These are phyloP conservation scores for Solanum appendiculatum DNA, from an alignment of 257 asterid species.

Conservation along the genomic window DNA sequence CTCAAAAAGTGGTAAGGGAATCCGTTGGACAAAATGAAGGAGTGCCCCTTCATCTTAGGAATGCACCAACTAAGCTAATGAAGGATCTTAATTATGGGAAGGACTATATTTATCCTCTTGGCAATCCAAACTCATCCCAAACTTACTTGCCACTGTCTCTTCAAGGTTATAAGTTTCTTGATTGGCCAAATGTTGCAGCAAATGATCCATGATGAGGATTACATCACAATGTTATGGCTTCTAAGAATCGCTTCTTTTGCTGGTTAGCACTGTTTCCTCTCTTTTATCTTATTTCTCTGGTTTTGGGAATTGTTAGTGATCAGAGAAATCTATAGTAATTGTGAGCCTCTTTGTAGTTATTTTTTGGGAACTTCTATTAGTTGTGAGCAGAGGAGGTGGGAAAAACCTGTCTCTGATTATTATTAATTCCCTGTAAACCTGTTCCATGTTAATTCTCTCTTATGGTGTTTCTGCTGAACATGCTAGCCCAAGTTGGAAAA, in stretches of 20 bases:
- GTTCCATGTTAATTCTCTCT: constrained; percentile 17
- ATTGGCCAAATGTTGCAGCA: constrained; percentile 35
- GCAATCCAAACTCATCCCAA: constrained; percentile 36
- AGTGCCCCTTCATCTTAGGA: constrained; percentile 79
- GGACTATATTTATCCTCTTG: constrained; percentile 71
- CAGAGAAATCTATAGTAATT: neutral
- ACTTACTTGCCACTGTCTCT: constrained; percentile 61
- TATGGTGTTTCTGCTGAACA: constrained; percentile 23
- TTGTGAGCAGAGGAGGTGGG: neutral
- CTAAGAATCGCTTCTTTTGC: neutral
- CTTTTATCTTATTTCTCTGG: neutral
- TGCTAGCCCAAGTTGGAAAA: constrained; percentile 18
- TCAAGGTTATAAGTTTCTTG: constrained; percentile 51
- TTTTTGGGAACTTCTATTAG: neutral
- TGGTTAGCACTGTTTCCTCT: neutral
- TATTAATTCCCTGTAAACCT: constrained; percentile 10
- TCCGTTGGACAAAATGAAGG: constrained; percentile 74
- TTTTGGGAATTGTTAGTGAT: neutral
- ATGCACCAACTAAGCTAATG: constrained; percentile 91
- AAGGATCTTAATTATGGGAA: constrained; percentile 72
- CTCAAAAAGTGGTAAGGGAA: constrained; percentile 57
- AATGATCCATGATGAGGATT: neutral
- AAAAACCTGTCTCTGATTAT: constrained; percentile 4
- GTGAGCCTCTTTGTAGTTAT: neutral
- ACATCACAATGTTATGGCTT: neutral